Conservation (phyloP, 441 rosid genomes). For the Populus hybrid region DNA sequence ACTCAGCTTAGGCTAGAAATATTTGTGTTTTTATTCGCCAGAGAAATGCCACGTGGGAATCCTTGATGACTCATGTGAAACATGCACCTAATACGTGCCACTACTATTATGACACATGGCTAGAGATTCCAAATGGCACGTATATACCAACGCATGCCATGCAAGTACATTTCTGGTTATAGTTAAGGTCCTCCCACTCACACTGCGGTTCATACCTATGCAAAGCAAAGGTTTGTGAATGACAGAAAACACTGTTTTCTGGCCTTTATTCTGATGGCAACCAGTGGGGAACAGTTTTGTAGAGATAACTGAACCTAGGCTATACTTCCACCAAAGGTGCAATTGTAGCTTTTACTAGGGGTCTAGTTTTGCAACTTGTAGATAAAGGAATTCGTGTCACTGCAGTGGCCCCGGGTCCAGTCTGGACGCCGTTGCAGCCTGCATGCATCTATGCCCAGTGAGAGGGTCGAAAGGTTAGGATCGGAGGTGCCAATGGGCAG, state of each 20-base stretch:
- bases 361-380: constrained; percentile 34
- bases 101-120: not conserved
- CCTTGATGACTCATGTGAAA: not conserved
- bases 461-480: constrained; percentile 28
- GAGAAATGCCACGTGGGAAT: not conserved
- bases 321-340: constrained; percentile 27
- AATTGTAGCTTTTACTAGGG: constrained; percentile 45
- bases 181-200: no score
- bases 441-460: constrained; percentile 40
- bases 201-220: no score
- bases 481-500: constrained; percentile 41
- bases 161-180: not conserved
- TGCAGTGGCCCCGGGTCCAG: constrained; percentile 45
- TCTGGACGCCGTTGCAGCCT: constrained; percentile 49
- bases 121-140: not conserved
- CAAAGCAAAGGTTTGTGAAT: no score
- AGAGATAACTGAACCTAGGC: not conserved
- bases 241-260: no score
- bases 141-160: not conserved
- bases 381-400: constrained; percentile 40
- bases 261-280: no score
- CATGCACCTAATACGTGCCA: not conserved
- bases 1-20: not conserved
- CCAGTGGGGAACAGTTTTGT: not conserved
- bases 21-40: not conserved